These are phyloP conservation scores for Aurinia saxatilis DNA, from an alignment of 345 rosid species.

Conservation along the genomic window DNA sequence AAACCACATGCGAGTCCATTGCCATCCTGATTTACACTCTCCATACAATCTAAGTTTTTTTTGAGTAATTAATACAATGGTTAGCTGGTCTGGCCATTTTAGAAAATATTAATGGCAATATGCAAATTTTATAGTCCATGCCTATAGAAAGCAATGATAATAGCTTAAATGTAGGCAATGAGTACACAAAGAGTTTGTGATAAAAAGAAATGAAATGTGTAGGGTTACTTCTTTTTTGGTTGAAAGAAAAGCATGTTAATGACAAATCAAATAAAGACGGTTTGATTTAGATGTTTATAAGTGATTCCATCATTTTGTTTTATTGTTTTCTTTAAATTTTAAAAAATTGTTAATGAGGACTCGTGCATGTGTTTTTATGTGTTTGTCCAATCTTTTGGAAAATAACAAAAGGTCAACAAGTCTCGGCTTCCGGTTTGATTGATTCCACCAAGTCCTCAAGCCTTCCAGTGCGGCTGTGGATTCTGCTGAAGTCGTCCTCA, in stretches of 20 bases:
- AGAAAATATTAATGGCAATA: conserved; percentile 15
- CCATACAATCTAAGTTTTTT: neutral
- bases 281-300: conserved; percentile 23
- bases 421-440: too few species aligned
- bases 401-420: conserved; percentile 24
- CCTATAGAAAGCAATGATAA: conserved; percentile 31
- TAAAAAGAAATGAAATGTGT: conserved; percentile 25
- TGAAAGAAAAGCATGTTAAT: conserved; percentile 19
- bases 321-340: neutral
- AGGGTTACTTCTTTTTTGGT: conserved; percentile 29
- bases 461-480: too few species aligned
- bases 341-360: conserved; percentile 9
- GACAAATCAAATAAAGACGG: too few species aligned
- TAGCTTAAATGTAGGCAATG: conserved; percentile 34
- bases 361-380: conserved; percentile 31
- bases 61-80: neutral
- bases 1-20: conserved; percentile 9
- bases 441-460: too few species aligned
- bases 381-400: conserved; percentile 22
- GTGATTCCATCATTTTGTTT: conserved; percentile 26
- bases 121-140: conserved; percentile 25
- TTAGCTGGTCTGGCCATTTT: neutral
- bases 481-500: too few species aligned
- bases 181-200: conserved; percentile 27
- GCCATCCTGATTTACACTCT: neutral